phyloP scores from a whole-genome alignment of 2,329 filamentous ascomycete genomes.

The Reticulascus tulasneorum region DNA sequence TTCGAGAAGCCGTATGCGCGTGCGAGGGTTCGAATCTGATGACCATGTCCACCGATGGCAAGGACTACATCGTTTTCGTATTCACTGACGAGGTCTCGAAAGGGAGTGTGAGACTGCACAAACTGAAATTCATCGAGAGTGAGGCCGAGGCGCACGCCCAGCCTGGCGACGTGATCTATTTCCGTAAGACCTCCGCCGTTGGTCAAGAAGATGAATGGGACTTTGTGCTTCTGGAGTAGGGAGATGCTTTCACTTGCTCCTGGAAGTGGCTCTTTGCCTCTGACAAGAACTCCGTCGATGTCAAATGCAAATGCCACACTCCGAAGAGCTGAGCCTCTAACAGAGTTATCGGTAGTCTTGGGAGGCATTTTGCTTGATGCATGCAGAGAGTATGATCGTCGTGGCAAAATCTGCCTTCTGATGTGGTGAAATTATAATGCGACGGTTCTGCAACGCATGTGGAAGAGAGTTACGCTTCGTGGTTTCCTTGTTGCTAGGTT shows the following conservation, averaged over 20 bases:
- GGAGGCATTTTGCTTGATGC: too few species aligned
- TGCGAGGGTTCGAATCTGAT: slow-evolving; percentile 24
- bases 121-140: slow-evolving; percentile 44
- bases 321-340: too few species aligned
- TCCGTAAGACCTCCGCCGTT: slow-evolving; percentile 71
- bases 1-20: slow-evolving; percentile 28
- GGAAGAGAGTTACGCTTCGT: too few species aligned
- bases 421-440: too few species aligned
- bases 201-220: slow-evolving; percentile 71
- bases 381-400: too few species aligned
- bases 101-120: slow-evolving; percentile 73
- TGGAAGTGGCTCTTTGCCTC: slow-evolving; percentile 58
- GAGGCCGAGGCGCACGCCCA: slow-evolving; percentile 45
- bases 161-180: slow-evolving; percentile 54
- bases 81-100: slow-evolving; percentile 48
- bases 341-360: too few species aligned
- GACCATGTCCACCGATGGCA: slow-evolving; percentile 46
- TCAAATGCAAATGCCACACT: slow-evolving; percentile 30
- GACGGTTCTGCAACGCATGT: too few species aligned
- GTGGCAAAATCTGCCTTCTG: too few species aligned
- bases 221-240: slow-evolving; percentile 54
- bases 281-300: slow-evolving; percentile 69
- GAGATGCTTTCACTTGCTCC: slow-evolving; percentile 56
- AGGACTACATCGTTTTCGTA: slow-evolving; percentile 50
- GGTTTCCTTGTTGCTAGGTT: too few species aligned